A percentile compares a stretch with the other conserved stretches of the same genome.
phyloP scores from a whole-genome alignment of 257 asterid genomes.

The Solanum etuberosum region DNA sequence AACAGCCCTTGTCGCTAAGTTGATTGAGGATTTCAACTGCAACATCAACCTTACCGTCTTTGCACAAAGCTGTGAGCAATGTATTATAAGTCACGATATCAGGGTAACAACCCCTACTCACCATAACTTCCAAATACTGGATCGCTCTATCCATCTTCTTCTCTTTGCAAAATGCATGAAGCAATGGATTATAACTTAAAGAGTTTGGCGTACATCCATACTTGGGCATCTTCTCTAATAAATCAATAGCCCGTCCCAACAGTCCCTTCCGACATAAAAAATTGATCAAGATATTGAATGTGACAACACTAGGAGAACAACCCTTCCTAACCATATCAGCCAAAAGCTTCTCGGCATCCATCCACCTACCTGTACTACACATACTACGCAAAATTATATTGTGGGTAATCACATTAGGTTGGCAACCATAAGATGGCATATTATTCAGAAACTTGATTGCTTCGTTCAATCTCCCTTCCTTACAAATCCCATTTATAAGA shows the following conservation, averaged over 20 bases:
- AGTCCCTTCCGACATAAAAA: constrained; percentile 64
- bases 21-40: constrained; percentile 75
- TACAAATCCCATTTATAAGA: constrained; percentile 69
- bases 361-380: constrained; percentile 85
- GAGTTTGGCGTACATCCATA: constrained; percentile 76
- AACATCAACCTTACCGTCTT: constrained; percentile 68
- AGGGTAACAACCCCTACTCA: constrained; percentile 70
- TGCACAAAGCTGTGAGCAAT: constrained; percentile 73
- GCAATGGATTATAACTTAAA: constrained; percentile 73
- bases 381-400: constrained; percentile 70
- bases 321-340: constrained; percentile 71
- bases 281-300: constrained; percentile 73
- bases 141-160: constrained; percentile 82
- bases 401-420: constrained; percentile 70
- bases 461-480: constrained; percentile 71
- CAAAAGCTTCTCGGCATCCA: constrained; percentile 76
- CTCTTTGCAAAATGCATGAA: constrained; percentile 82
- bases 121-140: constrained; percentile 76
- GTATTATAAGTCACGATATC: constrained; percentile 86
- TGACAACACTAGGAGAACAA: constrained; percentile 76
- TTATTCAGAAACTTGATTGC: constrained; percentile 59
- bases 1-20: constrained; percentile 46
- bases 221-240: constrained; percentile 67
- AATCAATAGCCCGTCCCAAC: constrained; percentile 60
- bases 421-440: constrained; percentile 65